These are phyloP conservation scores for Vitis hybrid DNA, from an alignment of 177 flowering plant species.

Conservation along the genomic window DNA sequence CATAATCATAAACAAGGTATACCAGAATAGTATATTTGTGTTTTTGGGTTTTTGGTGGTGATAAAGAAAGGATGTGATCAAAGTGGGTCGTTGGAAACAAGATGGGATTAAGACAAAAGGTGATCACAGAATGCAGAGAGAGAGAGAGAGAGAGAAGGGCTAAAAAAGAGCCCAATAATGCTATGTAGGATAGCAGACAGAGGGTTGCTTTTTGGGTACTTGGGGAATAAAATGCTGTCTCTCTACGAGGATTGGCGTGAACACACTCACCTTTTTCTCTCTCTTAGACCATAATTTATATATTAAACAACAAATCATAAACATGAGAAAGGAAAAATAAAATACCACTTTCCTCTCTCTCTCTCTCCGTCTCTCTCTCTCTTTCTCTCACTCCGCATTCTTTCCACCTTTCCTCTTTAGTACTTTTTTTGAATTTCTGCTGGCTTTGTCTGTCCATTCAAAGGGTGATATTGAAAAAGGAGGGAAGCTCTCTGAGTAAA, in stretches of 20 bases:
- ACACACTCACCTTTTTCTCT: slow-evolving; percentile 9
- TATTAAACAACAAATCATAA: slow-evolving; percentile 24
- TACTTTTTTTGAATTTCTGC: slow-evolving; percentile 47
- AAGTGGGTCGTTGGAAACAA: slow-evolving; percentile 16
- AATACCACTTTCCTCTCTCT: slow-evolving; percentile 14
- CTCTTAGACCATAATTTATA: background rate
- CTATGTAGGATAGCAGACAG: slow-evolving; percentile 59
- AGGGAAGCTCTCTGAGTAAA: slow-evolving; percentile 27
- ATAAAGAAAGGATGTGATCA: background rate
- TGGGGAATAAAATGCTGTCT: slow-evolving; percentile 62
- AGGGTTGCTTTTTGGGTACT: slow-evolving; percentile 68
- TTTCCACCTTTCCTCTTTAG: slow-evolving; percentile 32
- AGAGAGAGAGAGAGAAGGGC: slow-evolving; percentile 18
- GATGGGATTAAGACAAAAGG: slow-evolving; percentile 29
- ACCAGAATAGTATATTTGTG: background rate
- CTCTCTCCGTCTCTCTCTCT: slow-evolving; percentile 3
- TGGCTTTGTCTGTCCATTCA: slow-evolving; percentile 50
- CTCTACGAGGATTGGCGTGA: slow-evolving; percentile 61
- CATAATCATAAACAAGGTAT: too few relatives aligned
- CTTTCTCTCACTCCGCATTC: slow-evolving; percentile 13
- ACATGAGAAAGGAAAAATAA: slow-evolving; percentile 23
- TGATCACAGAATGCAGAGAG: slow-evolving; percentile 14
- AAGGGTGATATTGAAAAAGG: slow-evolving; percentile 28
- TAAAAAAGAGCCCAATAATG: slow-evolving; percentile 46
- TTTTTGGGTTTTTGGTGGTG: background rate